Conservation (phyloP, 305 asterid genomes). For the Solanum aculeatissimum region DNA sequence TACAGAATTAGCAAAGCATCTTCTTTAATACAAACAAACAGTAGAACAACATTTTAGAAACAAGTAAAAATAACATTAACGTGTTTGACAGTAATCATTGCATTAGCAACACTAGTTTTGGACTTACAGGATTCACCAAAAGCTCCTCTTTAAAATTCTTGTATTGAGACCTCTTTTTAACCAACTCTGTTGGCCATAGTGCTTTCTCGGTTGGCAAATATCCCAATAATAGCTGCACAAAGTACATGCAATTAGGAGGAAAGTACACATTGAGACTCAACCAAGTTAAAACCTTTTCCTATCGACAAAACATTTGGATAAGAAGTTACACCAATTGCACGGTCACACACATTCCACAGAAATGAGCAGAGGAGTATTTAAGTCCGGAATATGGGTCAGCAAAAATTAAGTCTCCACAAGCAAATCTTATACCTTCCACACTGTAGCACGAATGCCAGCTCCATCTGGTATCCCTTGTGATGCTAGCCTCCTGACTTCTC, state of each 20-base stretch:
- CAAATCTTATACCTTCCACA: conserved; percentile 68
- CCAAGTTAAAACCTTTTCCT: neutral
- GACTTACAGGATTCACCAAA: conserved; percentile 92
- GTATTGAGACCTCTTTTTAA: conserved; percentile 84
- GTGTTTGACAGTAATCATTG: neutral
- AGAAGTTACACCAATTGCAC: neutral
- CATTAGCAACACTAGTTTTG: neutral
- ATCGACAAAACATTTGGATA: neutral
- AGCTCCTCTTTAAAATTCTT: conserved; percentile 82
- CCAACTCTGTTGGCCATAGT: conserved; percentile 78
- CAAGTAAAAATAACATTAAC: neutral
- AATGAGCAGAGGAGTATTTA: neutral
- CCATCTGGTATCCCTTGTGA: conserved; percentile 88
- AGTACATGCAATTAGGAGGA: neutral
- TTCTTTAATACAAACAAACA: neutral
- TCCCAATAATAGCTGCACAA: conserved; percentile 71
- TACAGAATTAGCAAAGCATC: neutral
- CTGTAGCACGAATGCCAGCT: conserved; percentile 79
- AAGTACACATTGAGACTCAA: neutral
- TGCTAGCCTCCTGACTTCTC: conserved; percentile 72
- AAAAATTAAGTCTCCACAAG: neutral
- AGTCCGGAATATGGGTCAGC: neutral
- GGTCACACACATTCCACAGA: neutral
- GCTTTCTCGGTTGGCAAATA: conserved; percentile 74
- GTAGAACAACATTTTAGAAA: neutral